Evolutionary conservation across 495 filamentous ascomycete genomes (phyloP).

Genomic region (Penicillium roqueforti): DNA sequence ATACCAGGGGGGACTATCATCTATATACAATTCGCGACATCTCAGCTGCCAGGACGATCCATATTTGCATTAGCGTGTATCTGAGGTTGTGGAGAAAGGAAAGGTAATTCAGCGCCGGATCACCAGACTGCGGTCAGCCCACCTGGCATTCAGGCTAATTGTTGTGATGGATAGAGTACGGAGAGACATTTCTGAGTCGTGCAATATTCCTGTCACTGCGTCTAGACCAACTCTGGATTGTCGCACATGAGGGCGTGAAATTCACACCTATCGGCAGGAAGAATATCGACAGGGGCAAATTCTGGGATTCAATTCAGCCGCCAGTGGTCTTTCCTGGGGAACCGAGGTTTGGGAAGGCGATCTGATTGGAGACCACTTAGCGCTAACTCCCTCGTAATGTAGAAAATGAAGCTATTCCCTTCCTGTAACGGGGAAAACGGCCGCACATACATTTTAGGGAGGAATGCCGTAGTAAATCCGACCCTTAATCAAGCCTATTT

Average conservation of each 20-base stretch:
- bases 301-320: not conserved
- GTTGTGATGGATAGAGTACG: not conserved
- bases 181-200: not conserved
- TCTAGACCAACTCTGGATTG: constrained; percentile 11
- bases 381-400: constrained; percentile 3
- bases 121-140: not conserved
- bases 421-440: not conserved
- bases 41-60: not conserved
- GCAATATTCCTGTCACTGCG: not conserved
- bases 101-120: not conserved
- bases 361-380: constrained; percentile 13
- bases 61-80: constrained; percentile 5
- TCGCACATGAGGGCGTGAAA: not conserved
- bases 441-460: not conserved
- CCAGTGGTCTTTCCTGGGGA: constrained; percentile 9
- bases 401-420: constrained; percentile 9
- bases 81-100: constrained; percentile 15
- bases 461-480: not conserved
- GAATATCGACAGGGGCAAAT: not conserved
- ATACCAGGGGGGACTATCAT: not conserved
- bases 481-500: not conserved
- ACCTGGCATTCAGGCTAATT: constrained; percentile 17
- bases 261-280: constrained; percentile 22
- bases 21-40: constrained; percentile 9
- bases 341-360: not conserved